phyloP scores from a whole-genome alignment of 2,329 filamentous ascomycete species.

The Plectosphaerella plurivora region DNA sequence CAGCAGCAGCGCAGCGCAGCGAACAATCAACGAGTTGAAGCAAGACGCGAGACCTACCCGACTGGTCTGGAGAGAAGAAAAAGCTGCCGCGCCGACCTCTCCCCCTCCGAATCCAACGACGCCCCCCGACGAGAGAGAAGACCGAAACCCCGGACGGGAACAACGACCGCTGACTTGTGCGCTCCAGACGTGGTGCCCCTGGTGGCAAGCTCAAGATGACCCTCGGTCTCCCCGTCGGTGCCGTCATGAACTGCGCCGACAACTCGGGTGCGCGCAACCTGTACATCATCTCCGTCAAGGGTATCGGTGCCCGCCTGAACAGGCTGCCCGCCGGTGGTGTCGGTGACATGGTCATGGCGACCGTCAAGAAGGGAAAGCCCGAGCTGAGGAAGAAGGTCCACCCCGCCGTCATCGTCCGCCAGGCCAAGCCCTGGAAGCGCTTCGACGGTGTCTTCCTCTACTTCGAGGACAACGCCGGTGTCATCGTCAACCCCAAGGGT shows the following conservation, averaged over 20 bases:
- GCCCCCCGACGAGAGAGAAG: slow-evolving; percentile 2
- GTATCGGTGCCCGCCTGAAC: slow-evolving; percentile 96
- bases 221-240: slow-evolving; percentile 98
- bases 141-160: not conserved
- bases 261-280: slow-evolving; percentile 98
- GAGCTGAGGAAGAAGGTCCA: slow-evolving; percentile 99
- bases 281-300: slow-evolving; percentile 99
- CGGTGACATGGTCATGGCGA: slow-evolving; percentile 99
- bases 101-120: not conserved
- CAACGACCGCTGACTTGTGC: slow-evolving; percentile 26
- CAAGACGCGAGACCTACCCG: not conserved
- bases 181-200: slow-evolving; percentile 73
- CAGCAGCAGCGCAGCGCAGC: not conserved
- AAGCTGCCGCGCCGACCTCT: slow-evolving; percentile 1
- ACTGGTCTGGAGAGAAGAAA: not conserved
- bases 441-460: slow-evolving; percentile 98
- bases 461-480: slow-evolving; percentile 99
- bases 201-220: slow-evolving; percentile 99
- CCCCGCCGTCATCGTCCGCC: slow-evolving; percentile 97
- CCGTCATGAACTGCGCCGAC: slow-evolving; percentile 99
- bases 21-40: not conserved
- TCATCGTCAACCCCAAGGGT: slow-evolving; percentile 99
- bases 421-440: slow-evolving; percentile 99
- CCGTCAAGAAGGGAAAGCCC: slow-evolving; percentile 99
- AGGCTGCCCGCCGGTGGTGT: slow-evolving; percentile 95